Evolutionary conservation across 1,139 yeast species (phyloP), one percentile per base, ranked within the genome.

Genomic region (Hanseniaspora sp.): DNA sequence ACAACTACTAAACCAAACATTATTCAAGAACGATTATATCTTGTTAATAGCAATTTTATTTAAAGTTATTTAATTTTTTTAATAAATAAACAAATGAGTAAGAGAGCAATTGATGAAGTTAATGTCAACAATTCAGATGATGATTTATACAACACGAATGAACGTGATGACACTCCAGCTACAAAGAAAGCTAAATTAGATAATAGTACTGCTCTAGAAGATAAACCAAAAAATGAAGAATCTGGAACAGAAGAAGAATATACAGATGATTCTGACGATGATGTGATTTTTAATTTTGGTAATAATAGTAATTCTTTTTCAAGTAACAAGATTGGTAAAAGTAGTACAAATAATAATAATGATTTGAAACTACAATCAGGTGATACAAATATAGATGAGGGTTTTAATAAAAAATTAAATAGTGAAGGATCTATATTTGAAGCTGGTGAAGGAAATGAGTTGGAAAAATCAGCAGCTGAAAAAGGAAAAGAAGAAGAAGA

Each of bases 301-400:
- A 72, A 69, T 3, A 77, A 71, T 33, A 73, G 75, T 37, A 86
- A 81, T 59, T 75, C 81, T 28, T 86, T 81, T 60, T 77, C 82
- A 58, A 78, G 82, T 48, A 79, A 81, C 48, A 80, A 80, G 35
- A 70, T 79, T 8, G 75, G 71, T 55, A 66, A 28, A 23, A 3
- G 30, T 2, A 18, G 9, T 31, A 78, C 66, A 23, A 23, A 23
- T 48, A 62, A 71, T 1, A 62, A 61, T 37, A 44, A 62, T 3
- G 54, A 59, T 8, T 63, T 51, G 67, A 70, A 1, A 63, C 73
- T 1, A 56, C 69, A 30, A 58, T 66, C 15, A 60, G 56, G 60
- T 37, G 61, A 61, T 6, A 73, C 71, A n/a, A 61, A 67, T 31
- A 67, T 68, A 40, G 70, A 69, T 41, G 68, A 57, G 23, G 23